A percentile compares a stretch with the other conserved stretches of the same genome.
phyloP scores from a whole-genome alignment of 2,329 filamentous ascomycete genomes.

The Aspergillus brunneoviolaceus region DNA sequence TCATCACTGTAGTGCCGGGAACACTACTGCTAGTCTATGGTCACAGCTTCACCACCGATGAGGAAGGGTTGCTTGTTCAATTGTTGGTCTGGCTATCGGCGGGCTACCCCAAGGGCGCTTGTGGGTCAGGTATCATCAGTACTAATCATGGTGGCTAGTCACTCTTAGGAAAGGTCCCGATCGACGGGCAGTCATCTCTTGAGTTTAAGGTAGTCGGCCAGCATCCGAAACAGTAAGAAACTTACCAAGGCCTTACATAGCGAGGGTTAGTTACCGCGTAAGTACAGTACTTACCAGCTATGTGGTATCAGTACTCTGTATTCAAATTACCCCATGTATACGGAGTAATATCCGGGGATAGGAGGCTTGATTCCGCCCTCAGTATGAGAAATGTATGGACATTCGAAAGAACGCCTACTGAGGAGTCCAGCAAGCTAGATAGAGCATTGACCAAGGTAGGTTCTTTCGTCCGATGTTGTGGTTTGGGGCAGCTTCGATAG shows the following conservation, averaged over 20 bases:
- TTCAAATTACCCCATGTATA: slow-evolving; percentile 8
- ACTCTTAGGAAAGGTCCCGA: slow-evolving; percentile 6
- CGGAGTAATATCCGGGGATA: slow-evolving; percentile 7
- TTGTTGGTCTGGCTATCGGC: slow-evolving; percentile 3
- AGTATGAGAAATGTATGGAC: neutral
- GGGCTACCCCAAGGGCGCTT: neutral
- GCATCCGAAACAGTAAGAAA: slow-evolving; percentile 15
- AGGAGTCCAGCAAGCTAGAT: no score
- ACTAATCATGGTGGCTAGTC: neutral
- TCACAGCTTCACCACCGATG: neutral
- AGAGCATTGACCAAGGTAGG: neutral
- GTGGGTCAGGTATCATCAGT: slow-evolving; percentile 1
- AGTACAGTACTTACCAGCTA: neutral
- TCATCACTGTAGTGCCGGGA: neutral
- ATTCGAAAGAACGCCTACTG: no score
- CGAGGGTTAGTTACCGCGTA: neutral
- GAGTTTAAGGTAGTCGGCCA: slow-evolving; percentile 13
- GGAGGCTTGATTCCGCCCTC: slow-evolving; percentile 5
- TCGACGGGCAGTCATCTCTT: slow-evolving; percentile 14
- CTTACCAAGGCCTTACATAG: slow-evolving; percentile 3
- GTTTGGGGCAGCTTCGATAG: neutral
- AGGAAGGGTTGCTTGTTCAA: slow-evolving; percentile 1
- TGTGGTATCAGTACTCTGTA: neutral
- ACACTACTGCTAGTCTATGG: neutral
- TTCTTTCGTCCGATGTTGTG: neutral